Base-by-base conservation (phyloP, 768 basidiomycete species). In the Mycena olivaceomarginata region DNA sequence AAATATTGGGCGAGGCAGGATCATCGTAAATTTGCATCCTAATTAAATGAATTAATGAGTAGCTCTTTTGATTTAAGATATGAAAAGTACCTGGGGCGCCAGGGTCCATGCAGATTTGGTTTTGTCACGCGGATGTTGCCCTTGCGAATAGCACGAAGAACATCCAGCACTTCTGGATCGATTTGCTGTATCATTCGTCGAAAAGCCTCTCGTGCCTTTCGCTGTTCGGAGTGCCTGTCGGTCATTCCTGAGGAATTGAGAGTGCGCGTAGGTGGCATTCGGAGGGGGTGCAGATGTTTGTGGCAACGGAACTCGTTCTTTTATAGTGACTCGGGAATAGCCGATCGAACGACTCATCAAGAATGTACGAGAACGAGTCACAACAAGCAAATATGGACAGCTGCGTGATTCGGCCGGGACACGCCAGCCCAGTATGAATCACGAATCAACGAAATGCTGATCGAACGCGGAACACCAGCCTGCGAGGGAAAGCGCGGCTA, bases 1-100 rank as follows among this genome's bases (percentile, higher is more conserved):
- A 73, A 6, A 87, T 68, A 22, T 77, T 86, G 13, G 84, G 74
- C 1, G 82, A 84, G 7, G 79, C 82, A 9, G 86, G 85, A 67
- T 90, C 86, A 64, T 90, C 87, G 18, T 88, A 80, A 20, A 89
- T 75, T 70, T 89, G 88, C 85, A 89, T 86, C 64, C 90, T 90
- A 70, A 51, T 74, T 79, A 74, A 59, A n/a, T n/a, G n/a, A 3
- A 65, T 72, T n/a, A 74, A n/a, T 60, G 15, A 25, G 12, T 20
- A 43, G 11, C n/a, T 45, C 11, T 5, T 20, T 9, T n/a, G 22
- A 65, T 22, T 15, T 37, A 12, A 4, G 25, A 16, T 15, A 20
- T 10, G 43, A 31, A 15, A 68, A 40, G 41, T 70, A 77, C 76
- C 76, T 77, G 2, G 76, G 72, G 2, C 46, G 53, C 22, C 65